phyloP scores from a whole-genome alignment of 2,329 filamentous ascomycete species.

The Aspergillus neotritici region DNA sequence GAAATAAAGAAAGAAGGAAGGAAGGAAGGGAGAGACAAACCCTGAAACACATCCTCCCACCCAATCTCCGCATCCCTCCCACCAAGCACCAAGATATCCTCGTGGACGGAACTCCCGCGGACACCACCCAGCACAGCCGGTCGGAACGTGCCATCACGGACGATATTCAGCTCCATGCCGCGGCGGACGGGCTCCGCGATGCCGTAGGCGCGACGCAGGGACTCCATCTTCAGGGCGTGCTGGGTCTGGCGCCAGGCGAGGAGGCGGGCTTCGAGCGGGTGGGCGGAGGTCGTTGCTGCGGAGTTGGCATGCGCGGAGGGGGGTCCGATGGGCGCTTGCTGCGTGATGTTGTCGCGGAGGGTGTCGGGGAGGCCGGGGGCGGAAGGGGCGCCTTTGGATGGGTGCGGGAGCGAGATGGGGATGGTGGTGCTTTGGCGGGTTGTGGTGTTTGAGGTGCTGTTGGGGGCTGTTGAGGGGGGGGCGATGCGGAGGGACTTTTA shows the following conservation, averaged over 20 bases:
- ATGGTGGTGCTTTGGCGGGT: slow-evolving; percentile 48
- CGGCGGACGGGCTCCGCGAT: slow-evolving; percentile 87
- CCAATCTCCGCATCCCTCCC: slow-evolving; percentile 70
- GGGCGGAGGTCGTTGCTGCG: slow-evolving; percentile 55
- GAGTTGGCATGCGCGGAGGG: slow-evolving; percentile 35
- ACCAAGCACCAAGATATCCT: slow-evolving; percentile 67
- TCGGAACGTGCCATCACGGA: slow-evolving; percentile 67
- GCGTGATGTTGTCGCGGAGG: slow-evolving; percentile 74
- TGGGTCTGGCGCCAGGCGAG: slow-evolving; percentile 86
- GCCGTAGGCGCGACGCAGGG: slow-evolving; percentile 79
- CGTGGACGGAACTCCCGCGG: slow-evolving; percentile 63
- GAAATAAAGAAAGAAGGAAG: slow-evolving; percentile 4
- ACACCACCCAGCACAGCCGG: slow-evolving; percentile 62
- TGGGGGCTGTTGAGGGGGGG: slow-evolving; percentile 62
- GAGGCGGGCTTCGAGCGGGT: slow-evolving; percentile 89
- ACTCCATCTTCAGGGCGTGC: slow-evolving; percentile 80
- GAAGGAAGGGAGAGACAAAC: slow-evolving; percentile 38
- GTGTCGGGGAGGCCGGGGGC: slow-evolving; percentile 91
- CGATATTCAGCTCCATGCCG: slow-evolving; percentile 92
- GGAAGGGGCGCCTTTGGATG: slow-evolving; percentile 71
- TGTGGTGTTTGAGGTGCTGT: slow-evolving; percentile 59
- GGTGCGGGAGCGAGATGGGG: slow-evolving; percentile 46
- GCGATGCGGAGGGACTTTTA: slow-evolving; percentile 80
- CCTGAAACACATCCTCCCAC: slow-evolving; percentile 92
- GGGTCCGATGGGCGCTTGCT: slow-evolving; percentile 47